These are phyloP conservation scores for Didymella pomorum DNA, from an alignment of 2,329 filamentous ascomycete species.

Conservation along the genomic window DNA sequence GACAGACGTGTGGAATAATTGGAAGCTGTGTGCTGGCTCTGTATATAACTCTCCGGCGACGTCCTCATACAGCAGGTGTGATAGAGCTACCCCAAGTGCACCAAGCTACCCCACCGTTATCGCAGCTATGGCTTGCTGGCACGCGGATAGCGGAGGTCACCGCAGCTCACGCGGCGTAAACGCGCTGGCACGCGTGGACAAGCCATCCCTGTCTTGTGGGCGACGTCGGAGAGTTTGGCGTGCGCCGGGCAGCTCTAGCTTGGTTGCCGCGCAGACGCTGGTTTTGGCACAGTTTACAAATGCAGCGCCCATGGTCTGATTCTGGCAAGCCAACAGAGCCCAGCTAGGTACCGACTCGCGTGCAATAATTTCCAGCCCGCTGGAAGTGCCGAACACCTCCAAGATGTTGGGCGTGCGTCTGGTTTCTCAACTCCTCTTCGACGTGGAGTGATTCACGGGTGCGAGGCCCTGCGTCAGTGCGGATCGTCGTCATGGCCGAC, in stretches of 20 bases:
- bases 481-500: constrained; percentile 31
- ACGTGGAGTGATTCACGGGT: constrained; percentile 2
- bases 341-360: constrained; percentile 8
- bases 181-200: not conserved
- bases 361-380: not conserved
- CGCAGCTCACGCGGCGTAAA: not conserved
- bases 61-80: constrained; percentile 17
- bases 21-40: not conserved
- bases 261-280: not conserved
- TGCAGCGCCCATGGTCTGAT: constrained; percentile 4
- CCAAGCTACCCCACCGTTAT: constrained; percentile 13
- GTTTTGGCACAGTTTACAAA: constrained; percentile 4
- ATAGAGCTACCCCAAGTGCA: constrained; percentile 9
- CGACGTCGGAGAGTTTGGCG: not conserved
- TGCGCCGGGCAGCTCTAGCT: constrained; percentile 3
- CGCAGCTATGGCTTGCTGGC: constrained; percentile 6
- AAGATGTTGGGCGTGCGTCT: not conserved
- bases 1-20: not conserved
- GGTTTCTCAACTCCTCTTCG: not conserved
- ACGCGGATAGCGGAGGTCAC: constrained; percentile 2
- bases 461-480: constrained; percentile 12
- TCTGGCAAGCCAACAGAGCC: constrained; percentile 1
- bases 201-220: not conserved
- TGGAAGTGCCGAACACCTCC: not conserved
- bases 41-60: not conserved